A percentile compares a stretch with the other conserved stretches of the same genome.
These are phyloP conservation scores for Chlorella sp. DNA, from an alignment of 139 green algal species.

Conservation along the genomic window DNA sequence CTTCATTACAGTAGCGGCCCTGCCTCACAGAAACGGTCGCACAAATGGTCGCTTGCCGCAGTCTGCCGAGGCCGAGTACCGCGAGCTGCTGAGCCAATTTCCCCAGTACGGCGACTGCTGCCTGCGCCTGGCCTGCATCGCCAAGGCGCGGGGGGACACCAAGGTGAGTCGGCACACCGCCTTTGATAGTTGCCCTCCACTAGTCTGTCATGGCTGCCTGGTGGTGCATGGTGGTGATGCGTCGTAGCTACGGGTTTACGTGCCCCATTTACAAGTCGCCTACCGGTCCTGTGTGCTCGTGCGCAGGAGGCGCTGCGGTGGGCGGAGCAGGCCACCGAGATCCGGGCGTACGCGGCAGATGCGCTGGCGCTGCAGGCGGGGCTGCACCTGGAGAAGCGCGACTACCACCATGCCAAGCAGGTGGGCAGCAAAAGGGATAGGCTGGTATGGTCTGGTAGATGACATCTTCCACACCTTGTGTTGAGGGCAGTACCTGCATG, in stretches of 20 bases:
- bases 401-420: slow-evolving; percentile 57
- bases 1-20: no score
- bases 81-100: slow-evolving; percentile 66
- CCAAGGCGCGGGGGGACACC: slow-evolving; percentile 34
- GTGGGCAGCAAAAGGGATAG: not conserved
- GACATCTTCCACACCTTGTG: not conserved
- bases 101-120: slow-evolving; percentile 86
- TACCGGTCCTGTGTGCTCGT: not conserved
- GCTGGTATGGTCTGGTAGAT: not conserved
- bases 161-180: not conserved
- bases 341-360: slow-evolving; percentile 50
- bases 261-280: not conserved
- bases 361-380: slow-evolving; percentile 70
- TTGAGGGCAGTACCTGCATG: no score
- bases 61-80: slow-evolving; percentile 60
- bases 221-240: not conserved
- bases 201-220: not conserved
- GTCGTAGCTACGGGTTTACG: not conserved
- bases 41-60: no score
- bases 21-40: no score
- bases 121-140: slow-evolving; percentile 83
- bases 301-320: slow-evolving; percentile 62
- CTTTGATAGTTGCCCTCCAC: not conserved
- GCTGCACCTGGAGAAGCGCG: slow-evolving; percentile 70
- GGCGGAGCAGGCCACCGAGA: slow-evolving; percentile 47